Base-by-base conservation (phyloP, 257 asterid species). In the Petunia axillaris region DNA sequence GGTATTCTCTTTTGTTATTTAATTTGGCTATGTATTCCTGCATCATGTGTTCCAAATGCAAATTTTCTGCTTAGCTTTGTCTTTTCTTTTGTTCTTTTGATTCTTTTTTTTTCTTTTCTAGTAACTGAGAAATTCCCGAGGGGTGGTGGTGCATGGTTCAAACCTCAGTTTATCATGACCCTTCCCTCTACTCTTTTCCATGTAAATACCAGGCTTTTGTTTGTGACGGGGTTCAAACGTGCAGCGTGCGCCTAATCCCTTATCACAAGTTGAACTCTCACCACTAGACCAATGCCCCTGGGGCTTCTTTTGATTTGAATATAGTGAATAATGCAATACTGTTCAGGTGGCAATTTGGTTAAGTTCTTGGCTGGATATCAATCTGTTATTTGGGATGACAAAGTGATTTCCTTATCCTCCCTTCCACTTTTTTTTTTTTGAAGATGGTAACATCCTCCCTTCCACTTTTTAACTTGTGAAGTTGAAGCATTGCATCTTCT, bases 1-100 rank as follows among this genome's bases (percentile, higher is more conserved):
- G 97, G 99, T 93, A 88, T 57, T 74, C 78, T 73, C 78, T 2
- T 73, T 73, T 73, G 78, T 73, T 73, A 50, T 11, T 73, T 58
- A 50, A 50, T 73, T 25, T 73, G 63, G 78, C 43, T 50, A 6
- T 10, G 8, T 8, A 3, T 50, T 73, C 46, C 63, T 73, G 78
- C 78, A 35, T 73, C 78, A 36, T 73, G 15, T 73, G 63, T 36
- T 35, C 46, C 52, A 73, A 44, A 36, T 73, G 7, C 13, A 41
- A 50, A 73, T 73, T 50, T 50, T 44, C 1, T 66, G 75, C 36
- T 40, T 40, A 25, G 25, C 25, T 25, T 25, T 25, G 25, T 25
- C 25, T 66, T 25, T 25, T 25, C 3, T 66, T 66, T 16, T 11
- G 50, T 68, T 55, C 55, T 15, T 67, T 68, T 43, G 38, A n/a